Base-by-base conservation (phyloP, 176 grass and related monocot species). In the Tuctoria greenei region DNA sequence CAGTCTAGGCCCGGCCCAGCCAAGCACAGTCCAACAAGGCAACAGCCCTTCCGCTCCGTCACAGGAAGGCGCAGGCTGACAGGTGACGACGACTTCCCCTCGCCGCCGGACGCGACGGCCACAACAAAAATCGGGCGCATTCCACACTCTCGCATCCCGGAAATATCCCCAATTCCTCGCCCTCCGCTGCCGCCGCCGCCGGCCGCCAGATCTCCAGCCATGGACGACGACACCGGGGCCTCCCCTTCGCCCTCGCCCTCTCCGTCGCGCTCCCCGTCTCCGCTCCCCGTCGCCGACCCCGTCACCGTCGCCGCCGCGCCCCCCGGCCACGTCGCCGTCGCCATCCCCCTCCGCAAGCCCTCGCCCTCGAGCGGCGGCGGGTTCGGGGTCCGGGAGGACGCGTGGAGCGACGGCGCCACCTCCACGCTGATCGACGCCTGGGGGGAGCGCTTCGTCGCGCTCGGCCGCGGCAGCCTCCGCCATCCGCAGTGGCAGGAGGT, bases 401-500 rank as follows among this genome's bases (percentile, higher is more conserved):
- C 89, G 21, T 98, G 95, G 95, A 98, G 95, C 86, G 91, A 94
- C 63, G 91, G 95, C 65, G 89, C 89, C 61, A 98, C 95, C 57
- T 92, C 91, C 17, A 78, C 90, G 67, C 82, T 94, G n/a, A 98
- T 98, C 82, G 95, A 98, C 76, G 95, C 95, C 26, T 98, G 95
- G 95, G 91, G 95, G 8, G 95, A 98, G 78, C 86, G 95, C 28
- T 98, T 86, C 55, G 76, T 94, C 12, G 95, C 93, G 81, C 81
- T 98, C 60, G 93, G 89, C 35, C 95, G 95, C 13, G 95, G 95
- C 14, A 98, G 86, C 82, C 87, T 98, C 18, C 88, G 91, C 8
- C 91, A 95, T 72, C 93, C 93, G 69, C 95, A 98, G 79, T 98
- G 95, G 95, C 95, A 92, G 82, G 95, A 98, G 79, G 95, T 98